Conservation (phyloP, 305 asterid species). For the Petunia hybrid region DNA sequence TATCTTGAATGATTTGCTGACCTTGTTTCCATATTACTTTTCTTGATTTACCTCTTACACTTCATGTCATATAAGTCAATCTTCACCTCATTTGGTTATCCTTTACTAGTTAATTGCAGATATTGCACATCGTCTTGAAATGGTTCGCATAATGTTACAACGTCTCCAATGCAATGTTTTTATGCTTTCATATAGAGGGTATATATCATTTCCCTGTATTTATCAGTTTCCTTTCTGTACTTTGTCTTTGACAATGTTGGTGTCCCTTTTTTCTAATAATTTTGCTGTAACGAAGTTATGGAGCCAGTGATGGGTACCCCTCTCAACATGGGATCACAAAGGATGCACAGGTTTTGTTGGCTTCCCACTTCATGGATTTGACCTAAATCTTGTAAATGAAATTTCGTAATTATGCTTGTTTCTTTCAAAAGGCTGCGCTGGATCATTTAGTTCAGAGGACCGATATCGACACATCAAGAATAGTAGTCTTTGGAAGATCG, state of each 20-base stretch:
- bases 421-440: constrained; percentile 76
- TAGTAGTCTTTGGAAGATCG: constrained; percentile 95
- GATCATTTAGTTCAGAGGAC: constrained; percentile 91
- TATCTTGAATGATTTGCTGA: neutral
- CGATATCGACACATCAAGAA: constrained; percentile 90
- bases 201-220: constrained; percentile 35
- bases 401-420: constrained; percentile 32
- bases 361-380: neutral
- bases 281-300: constrained; percentile 65
- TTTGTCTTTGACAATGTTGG: constrained; percentile 15
- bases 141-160: constrained; percentile 88
- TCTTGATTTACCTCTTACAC: constrained; percentile 30
- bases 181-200: constrained; percentile 99
- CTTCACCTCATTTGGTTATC: constrained; percentile 39
- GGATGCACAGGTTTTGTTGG: constrained; percentile 92
- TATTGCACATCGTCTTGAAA: constrained; percentile 98
- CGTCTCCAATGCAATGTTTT: constrained; percentile 89
- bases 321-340: constrained; percentile 84
- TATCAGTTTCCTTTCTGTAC: constrained; percentile 30
- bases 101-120: constrained; percentile 74
- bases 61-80: constrained; percentile 26
- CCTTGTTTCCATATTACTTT: constrained; percentile 25
- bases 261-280: constrained; percentile 23
- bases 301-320: constrained; percentile 98
- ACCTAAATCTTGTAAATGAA: neutral